phyloP scores from a whole-genome alignment of 768 basidiomycete species.

The Termitomyces sp. region DNA sequence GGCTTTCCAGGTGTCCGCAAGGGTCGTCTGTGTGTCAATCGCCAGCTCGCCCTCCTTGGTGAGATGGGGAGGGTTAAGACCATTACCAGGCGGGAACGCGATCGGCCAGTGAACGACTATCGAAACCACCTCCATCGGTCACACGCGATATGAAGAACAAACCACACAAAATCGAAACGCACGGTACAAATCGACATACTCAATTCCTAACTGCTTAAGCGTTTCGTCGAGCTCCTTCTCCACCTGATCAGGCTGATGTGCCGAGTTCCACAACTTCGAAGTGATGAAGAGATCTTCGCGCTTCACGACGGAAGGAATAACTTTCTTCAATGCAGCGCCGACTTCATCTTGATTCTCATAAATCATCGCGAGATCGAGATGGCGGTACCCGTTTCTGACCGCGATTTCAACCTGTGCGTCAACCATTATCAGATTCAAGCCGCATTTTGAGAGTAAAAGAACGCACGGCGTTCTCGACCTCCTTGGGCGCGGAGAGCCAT shows the following conservation, averaged over 20 bases:
- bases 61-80: constrained; percentile 47
- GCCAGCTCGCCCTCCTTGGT: constrained; percentile 38
- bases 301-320: constrained; percentile 71
- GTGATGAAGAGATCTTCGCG: constrained; percentile 81
- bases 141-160: background rate
- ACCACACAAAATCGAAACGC: constrained; percentile 17
- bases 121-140: background rate
- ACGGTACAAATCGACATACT: constrained; percentile 83
- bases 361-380: constrained; percentile 79
- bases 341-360: constrained; percentile 80
- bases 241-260: constrained; percentile 59
- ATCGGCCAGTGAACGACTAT: constrained; percentile 82
- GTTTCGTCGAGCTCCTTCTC: constrained; percentile 76
- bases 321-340: constrained; percentile 67
- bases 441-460: background rate
- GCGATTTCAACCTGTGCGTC: constrained; percentile 62
- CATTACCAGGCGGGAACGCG: constrained; percentile 53
- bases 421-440: background rate
- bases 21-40: constrained; percentile 50
- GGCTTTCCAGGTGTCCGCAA: constrained; percentile 83
- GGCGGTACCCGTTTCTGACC: constrained; percentile 71
- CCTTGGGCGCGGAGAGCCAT: constrained; percentile 70
- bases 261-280: constrained; percentile 78
- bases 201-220: constrained; percentile 60
- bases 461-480: constrained; percentile 68